Evolutionary conservation across 805 yeast genomes (phyloP).

Genomic region (Cyberlindnera bimundalis): DNA sequence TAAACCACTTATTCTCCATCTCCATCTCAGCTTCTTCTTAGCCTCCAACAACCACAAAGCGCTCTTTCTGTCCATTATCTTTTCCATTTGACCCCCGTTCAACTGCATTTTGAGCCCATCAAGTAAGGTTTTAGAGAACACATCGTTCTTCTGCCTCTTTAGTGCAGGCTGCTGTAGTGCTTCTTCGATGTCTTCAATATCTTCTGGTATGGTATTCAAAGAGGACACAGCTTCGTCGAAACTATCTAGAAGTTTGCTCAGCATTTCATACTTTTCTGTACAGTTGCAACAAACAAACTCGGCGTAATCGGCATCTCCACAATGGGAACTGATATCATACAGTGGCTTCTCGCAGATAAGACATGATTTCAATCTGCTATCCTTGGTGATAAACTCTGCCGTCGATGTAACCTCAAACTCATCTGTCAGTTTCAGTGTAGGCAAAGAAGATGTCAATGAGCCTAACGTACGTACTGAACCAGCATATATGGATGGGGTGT

Average conservation of each 20-base stretch:
- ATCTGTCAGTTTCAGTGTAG: slow-evolving; percentile 21
- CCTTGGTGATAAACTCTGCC: slow-evolving; percentile 13
- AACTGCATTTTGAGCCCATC: slow-evolving; percentile 32
- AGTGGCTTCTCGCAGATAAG: slow-evolving; percentile 69
- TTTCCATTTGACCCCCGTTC: neutral
- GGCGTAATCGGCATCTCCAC: slow-evolving; percentile 20
- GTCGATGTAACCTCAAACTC: slow-evolving; percentile 5
- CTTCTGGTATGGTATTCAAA: slow-evolving; percentile 17
- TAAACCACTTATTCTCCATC: slow-evolving; percentile 48
- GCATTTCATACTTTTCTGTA: slow-evolving; percentile 51
- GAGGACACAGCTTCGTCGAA: slow-evolving; percentile 32
- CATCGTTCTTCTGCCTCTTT: slow-evolving; percentile 11
- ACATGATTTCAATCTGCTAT: slow-evolving; percentile 39
- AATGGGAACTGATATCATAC: slow-evolving; percentile 51
- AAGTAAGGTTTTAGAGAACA: slow-evolving; percentile 33
- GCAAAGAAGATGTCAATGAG: slow-evolving; percentile 11
- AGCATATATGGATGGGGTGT: neutral
- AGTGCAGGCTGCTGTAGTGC: slow-evolving; percentile 11
- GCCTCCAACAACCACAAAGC: slow-evolving; percentile 36
- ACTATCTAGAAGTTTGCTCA: slow-evolving; percentile 37
- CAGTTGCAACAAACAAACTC: slow-evolving; percentile 66
- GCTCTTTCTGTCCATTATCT: slow-evolving; percentile 20
- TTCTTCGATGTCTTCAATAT: slow-evolving; percentile 23
- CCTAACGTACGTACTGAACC: neutral
- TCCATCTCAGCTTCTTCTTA: slow-evolving; percentile 43